phyloP scores from a whole-genome alignment of 2,329 filamentous ascomycete species.

The Penicillium sp. region DNA sequence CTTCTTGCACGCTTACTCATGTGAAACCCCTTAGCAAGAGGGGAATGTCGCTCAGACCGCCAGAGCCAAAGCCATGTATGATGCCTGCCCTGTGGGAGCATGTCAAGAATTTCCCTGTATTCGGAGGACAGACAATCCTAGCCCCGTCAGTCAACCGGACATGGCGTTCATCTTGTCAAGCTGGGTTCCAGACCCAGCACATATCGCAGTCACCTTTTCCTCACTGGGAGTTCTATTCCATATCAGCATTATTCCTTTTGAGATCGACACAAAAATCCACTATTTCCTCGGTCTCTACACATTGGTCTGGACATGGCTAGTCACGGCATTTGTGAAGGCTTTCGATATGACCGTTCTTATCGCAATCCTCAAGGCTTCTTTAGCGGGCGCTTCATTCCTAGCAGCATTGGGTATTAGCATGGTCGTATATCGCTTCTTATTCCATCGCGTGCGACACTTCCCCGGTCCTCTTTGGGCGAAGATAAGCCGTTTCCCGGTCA shows the following conservation, averaged over 20 bases:
- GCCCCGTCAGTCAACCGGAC: neutral
- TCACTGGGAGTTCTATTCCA: neutral
- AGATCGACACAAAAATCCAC: neutral
- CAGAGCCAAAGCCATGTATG: neutral
- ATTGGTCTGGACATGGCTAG: neutral
- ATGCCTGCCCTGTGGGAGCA: neutral
- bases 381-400: neutral
- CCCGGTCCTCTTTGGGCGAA: slow-evolving; percentile 14
- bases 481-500: slow-evolving; percentile 28
- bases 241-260: neutral
- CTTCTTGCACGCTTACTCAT: neutral
- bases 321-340: neutral
- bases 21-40: neutral
- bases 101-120: neutral
- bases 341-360: neutral
- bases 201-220: neutral
- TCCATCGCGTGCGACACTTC: slow-evolving; percentile 18
- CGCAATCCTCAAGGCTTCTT: neutral
- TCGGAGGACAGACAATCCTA: neutral
- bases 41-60: neutral
- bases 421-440: slow-evolving; percentile 14
- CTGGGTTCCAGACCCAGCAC: neutral
- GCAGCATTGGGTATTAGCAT: neutral
- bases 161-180: neutral
- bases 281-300: neutral